These are phyloP conservation scores for Stylonectria norvegica DNA, from an alignment of 2,329 filamentous ascomycete genomes.

Conservation along the genomic window DNA sequence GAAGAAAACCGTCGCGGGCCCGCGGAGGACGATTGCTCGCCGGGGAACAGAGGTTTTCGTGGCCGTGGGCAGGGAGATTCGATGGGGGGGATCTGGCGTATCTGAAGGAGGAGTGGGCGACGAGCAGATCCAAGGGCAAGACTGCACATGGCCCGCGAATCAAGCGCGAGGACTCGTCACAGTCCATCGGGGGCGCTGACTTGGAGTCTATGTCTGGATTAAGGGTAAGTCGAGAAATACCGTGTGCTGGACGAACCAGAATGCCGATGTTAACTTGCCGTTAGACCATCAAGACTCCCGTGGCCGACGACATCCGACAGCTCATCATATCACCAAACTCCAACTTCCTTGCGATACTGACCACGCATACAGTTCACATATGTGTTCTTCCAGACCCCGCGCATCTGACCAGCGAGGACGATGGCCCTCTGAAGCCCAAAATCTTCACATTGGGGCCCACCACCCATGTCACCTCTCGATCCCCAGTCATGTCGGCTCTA, in stretches of 20 bases:
- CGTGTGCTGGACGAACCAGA: not conserved
- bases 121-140: conserved; percentile 28
- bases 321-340: conserved; percentile 79
- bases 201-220: conserved; percentile 28
- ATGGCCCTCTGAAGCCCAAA: conserved; percentile 69
- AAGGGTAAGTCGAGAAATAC: conserved; percentile 29
- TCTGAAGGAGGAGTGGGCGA: conserved; percentile 61
- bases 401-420: conserved; percentile 68
- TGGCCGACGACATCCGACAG: conserved; percentile 80
- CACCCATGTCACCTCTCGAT: conserved; percentile 82
- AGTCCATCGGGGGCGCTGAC: conserved; percentile 35
- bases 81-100: conserved; percentile 84
- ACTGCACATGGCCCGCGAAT: conserved; percentile 35
- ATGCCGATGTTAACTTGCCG: not conserved
- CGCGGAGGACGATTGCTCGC: conserved; percentile 68
- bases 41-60: conserved; percentile 86
- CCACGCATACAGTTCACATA: conserved; percentile 83
- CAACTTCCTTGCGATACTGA: conserved; percentile 80
- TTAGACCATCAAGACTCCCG: conserved; percentile 71
- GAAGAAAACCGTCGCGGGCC: conserved; percentile 45
- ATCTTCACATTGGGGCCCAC: conserved; percentile 91
- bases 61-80: conserved; percentile 81
- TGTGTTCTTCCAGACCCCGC: conserved; percentile 78
- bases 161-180: conserved; percentile 47
- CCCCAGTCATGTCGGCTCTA: conserved; percentile 73